A percentile compares a stretch with the other conserved stretches of the same genome.
phyloP scores from a whole-genome alignment of 345 rosid genomes.

The Camelina hispida region DNA sequence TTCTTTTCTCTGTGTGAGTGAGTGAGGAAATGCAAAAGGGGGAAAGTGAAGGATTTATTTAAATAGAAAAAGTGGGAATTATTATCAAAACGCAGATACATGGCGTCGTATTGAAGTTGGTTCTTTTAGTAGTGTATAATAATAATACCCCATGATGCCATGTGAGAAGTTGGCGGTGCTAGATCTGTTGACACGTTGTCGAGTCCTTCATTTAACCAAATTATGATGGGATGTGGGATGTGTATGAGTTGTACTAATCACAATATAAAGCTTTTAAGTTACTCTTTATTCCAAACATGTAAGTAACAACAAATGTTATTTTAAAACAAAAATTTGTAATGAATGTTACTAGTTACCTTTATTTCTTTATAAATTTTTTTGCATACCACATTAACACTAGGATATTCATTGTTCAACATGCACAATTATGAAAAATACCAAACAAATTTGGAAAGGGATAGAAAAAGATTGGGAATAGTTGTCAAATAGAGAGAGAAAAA shows the following conservation, averaged over 20 bases:
- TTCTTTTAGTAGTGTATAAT: background rate
- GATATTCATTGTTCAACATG: background rate
- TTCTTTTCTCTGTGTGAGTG: conserved; percentile 13
- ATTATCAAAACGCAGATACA: conserved; percentile 37
- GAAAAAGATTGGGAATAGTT: background rate
- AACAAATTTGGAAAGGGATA: background rate
- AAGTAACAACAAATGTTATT: background rate
- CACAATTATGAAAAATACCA: conserved; percentile 18
- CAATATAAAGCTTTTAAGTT: conserved; percentile 31
- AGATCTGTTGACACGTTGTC: conserved; percentile 48
- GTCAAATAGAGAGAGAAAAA: background rate
- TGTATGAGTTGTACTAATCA: conserved; percentile 42
- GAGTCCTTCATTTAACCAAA: conserved; percentile 2
- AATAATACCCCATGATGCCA: conserved; percentile 32
- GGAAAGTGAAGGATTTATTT: conserved; percentile 37
- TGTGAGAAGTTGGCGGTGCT: conserved; percentile 46
- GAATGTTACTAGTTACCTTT: background rate
- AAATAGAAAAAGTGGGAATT: conserved; percentile 27
- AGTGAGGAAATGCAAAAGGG: conserved; percentile 21
- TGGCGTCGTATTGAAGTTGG: conserved; percentile 43
- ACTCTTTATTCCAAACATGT: conserved; percentile 28
- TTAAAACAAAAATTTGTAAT: background rate
- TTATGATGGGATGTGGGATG: conserved; percentile 37
- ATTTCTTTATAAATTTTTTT: background rate
- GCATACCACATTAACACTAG: background rate